Evolutionary conservation across 345 rosid genomes (phyloP), one percentile per base, ranked within the genome.

Genomic region (Noccaea caerulescens): DNA sequence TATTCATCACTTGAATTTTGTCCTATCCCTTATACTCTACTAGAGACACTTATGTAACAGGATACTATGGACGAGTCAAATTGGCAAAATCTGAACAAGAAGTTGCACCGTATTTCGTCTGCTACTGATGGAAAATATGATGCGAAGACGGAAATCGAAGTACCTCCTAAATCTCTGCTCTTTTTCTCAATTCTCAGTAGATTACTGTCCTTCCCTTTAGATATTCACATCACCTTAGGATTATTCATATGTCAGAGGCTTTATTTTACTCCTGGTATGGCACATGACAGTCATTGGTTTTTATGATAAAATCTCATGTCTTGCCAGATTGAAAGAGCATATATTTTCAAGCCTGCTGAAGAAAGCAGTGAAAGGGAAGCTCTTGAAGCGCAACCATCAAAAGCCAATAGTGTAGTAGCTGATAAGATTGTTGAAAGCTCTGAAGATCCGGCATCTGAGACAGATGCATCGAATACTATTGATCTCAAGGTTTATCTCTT

Each of bases 121-220:
- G 82, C 90, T 12, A 91, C 91, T 51, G 84, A 93, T 81, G 98
- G 98, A 83, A 93, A 93, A 82, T 87, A 84, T 67, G 97, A 86
- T 76, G 96, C 94, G 14, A 73, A 86, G 68, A 80, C 81, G 68
- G 88, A 87, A 81, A 93, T 93, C 53, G 85, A 51, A 74, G 98
- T 93, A 86, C 33, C 25, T 51, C 43, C 64, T 14, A 44, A 55
- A 63, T 68, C 46, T 61, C 62, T 59, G 38, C 34, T 52, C 37
- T 55, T 53, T 34, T 60, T 39, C 32, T 61, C 72, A 27, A 16
- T 75, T 75, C 23, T 59, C 43, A 67, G 62, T 42, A 37, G 7
- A 50, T 34, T n/a, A 18, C 4, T 57, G 43, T 66, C 59, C 46
- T 62, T 47, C 4, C 42, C 47, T 6, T 49, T 38, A 10, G 33